Conservation (phyloP, 2,329 filamentous ascomycete species). For the Penicillium italicum region DNA sequence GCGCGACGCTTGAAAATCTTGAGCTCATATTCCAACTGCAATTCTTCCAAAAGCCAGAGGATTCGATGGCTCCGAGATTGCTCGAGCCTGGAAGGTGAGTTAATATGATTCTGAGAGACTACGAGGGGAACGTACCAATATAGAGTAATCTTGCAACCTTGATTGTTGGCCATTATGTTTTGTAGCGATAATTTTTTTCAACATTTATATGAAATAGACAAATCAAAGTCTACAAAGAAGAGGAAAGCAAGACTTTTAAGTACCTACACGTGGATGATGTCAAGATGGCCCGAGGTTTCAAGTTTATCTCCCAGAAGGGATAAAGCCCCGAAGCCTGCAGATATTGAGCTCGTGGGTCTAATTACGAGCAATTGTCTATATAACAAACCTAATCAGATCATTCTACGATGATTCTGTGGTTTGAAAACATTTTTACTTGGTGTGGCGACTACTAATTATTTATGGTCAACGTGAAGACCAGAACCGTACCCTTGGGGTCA, state of each 20-base stretch:
- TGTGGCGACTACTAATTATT: no score
- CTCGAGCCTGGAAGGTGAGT: constrained; percentile 61
- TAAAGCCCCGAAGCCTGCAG: neutral
- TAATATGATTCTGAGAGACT: neutral
- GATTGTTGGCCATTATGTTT: constrained; percentile 20
- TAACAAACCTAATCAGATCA: neutral
- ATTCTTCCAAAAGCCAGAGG: constrained; percentile 81
- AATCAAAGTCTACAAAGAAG: neutral
- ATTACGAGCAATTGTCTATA: neutral
- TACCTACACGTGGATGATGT: constrained; percentile 1
- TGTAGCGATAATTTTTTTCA: neutral
- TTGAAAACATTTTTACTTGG: no score
- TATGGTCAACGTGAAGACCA: no score
- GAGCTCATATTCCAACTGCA: constrained; percentile 73
- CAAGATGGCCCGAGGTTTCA: constrained; percentile 5
- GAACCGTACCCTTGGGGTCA: no score
- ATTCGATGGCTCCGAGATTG: constrained; percentile 78
- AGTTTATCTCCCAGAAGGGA: neutral
- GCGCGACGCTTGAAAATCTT: constrained; percentile 69
- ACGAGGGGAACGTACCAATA: constrained; percentile 53
- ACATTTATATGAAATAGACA: neutral
- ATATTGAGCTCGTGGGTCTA: neutral
- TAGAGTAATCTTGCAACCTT: constrained; percentile 56
- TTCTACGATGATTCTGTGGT: no score
- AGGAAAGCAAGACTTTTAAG: neutral